These are phyloP conservation scores for Radiomyces spectabilis DNA, from an alignment of 192 early-diverging fungal genomes.

Conservation along the genomic window DNA sequence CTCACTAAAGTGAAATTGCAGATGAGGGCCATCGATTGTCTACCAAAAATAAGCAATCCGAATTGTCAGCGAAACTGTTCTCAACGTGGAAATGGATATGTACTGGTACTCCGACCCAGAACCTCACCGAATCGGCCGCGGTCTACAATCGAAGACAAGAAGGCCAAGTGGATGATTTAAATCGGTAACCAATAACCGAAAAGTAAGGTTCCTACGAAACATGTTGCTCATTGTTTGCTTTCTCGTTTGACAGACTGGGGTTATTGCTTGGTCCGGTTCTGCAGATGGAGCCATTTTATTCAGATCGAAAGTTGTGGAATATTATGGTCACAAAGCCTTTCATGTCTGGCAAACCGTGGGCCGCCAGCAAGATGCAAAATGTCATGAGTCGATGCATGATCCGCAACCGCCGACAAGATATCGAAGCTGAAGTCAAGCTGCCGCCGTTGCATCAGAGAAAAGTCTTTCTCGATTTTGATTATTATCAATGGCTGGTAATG, in stretches of 20 bases:
- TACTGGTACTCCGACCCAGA: conserved; percentile 64
- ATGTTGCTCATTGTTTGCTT: not conserved
- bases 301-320: conserved; percentile 34
- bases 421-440: conserved; percentile 49
- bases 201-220: not conserved
- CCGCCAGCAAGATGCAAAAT: conserved; percentile 36
- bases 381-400: conserved; percentile 70
- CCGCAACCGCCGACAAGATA: conserved; percentile 50
- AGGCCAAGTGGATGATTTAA: conserved; percentile 35
- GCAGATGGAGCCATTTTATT: conserved; percentile 54
- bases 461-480: conserved; percentile 37
- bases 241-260: conserved; percentile 40
- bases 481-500: conserved; percentile 34
- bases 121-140: conserved; percentile 40
- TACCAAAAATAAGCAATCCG: conserved; percentile 32
- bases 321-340: conserved; percentile 48
- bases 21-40: conserved; percentile 80
- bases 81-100: conserved; percentile 61
- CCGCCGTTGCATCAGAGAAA: conserved; percentile 53
- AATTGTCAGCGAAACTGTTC: conserved; percentile 51
- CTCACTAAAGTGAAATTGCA: too few relatives aligned
- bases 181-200: conserved; percentile 4
- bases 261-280: conserved; percentile 52
- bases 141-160: not conserved
- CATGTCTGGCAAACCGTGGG: conserved; percentile 37